These are phyloP conservation scores for Davidsoniella australis DNA, from an alignment of 2,329 filamentous ascomycete species.

Conservation along the genomic window DNA sequence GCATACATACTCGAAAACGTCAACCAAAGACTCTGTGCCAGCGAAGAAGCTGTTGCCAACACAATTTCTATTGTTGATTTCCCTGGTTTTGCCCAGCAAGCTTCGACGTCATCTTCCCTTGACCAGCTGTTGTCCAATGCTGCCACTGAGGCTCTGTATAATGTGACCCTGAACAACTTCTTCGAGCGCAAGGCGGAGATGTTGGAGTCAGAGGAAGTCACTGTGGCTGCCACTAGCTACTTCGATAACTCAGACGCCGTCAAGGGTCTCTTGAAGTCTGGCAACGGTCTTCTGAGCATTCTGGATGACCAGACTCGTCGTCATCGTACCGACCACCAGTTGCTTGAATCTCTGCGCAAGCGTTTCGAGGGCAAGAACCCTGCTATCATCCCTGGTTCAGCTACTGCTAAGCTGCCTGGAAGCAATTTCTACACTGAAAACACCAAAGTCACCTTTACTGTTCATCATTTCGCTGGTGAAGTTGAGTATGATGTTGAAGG, in stretches of 20 bases:
- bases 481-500: constrained; percentile 83
- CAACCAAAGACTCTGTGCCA: constrained; percentile 75
- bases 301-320: constrained; percentile 89
- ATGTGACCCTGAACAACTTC: constrained; percentile 85
- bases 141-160: constrained; percentile 80
- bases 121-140: constrained; percentile 93
- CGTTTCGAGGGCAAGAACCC: constrained; percentile 91
- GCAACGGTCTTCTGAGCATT: constrained; percentile 85
- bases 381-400: constrained; percentile 62
- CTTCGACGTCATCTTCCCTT: constrained; percentile 66
- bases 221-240: constrained; percentile 80
- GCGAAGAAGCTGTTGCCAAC: constrained; percentile 78
- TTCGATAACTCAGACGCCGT: constrained; percentile 96
- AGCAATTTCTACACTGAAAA: constrained; percentile 84
- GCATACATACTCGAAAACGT: constrained; percentile 86
- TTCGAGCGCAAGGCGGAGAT: constrained; percentile 89
- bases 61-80: constrained; percentile 94
- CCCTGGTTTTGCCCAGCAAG: constrained; percentile 77
- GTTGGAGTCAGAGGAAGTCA: constrained; percentile 85
- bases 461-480: constrained; percentile 91
- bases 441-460: constrained; percentile 62
- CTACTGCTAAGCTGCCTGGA: constrained; percentile 62
- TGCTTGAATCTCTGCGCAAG: constrained; percentile 79
- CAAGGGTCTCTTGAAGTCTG: constrained; percentile 74
- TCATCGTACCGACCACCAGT: constrained; percentile 72